Percentiles rank a stretch among this genome's conserved stretches.
These are phyloP conservation scores for Exobasidium rhododendri DNA, from an alignment of 1,284 basidiomycete species.

Conservation along the genomic window DNA sequence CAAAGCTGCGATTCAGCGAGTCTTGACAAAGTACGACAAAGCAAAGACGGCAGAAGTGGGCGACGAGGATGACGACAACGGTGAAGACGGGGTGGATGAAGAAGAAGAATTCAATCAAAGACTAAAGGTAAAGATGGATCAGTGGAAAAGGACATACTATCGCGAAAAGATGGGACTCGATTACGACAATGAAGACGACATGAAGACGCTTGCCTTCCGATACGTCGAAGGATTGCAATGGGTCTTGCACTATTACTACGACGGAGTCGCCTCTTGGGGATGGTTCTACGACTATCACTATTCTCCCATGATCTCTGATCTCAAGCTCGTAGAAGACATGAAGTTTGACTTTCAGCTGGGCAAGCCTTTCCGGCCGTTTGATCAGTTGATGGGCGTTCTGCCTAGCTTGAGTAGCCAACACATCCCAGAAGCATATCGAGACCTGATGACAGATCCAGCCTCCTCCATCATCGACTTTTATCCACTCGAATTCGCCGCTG, in stretches of 20 bases:
- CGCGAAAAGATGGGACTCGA: constrained; percentile 56
- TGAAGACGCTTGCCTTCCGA: constrained; percentile 56
- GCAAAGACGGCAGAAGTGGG: too few species aligned
- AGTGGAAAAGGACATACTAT: constrained; percentile 91
- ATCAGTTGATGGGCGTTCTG: constrained; percentile 97
- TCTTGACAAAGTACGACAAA: constrained; percentile 81
- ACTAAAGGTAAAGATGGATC: constrained; percentile 77
- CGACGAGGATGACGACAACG: constrained; percentile 24
- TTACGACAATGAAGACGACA: constrained; percentile 61
- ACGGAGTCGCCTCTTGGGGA: constrained; percentile 92
- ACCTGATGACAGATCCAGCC: constrained; percentile 79
- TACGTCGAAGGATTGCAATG: constrained; percentile 96
- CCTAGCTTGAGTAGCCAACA: constrained; percentile 83
- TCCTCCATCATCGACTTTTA: constrained; percentile 96
- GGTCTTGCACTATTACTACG: constrained; percentile 99
- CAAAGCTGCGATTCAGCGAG: constrained; percentile 70
- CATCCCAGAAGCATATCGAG: constrained; percentile 82
- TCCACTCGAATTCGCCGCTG: constrained; percentile 81
- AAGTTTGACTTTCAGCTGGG: constrained; percentile 81
- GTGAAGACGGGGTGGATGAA: constrained; percentile 23
- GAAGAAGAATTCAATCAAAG: constrained; percentile 64
- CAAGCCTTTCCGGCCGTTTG: constrained; percentile 85
- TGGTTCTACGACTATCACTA: constrained; percentile 99
- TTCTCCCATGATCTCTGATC: constrained; percentile 69
- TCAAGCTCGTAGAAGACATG: constrained; percentile 73